Base-by-base conservation (phyloP, 345 rosid species). In the Eutrema japonicum region DNA sequence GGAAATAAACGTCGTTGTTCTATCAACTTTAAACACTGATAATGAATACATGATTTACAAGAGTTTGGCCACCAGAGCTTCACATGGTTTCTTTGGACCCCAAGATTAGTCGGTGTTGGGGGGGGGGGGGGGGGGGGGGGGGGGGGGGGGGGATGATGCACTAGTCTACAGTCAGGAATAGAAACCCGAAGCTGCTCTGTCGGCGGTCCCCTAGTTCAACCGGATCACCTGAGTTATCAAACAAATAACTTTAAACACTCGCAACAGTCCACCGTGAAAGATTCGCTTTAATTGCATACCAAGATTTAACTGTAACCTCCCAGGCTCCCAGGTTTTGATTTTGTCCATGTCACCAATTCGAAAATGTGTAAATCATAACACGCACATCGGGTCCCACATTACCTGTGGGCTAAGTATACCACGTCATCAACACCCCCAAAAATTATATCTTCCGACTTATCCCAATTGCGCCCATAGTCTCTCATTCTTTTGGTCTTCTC, bases 301-400 rank as follows among this genome's bases (percentile, higher is more conserved):
- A 30, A 9, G 5, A 35, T 66, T 65, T 40, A 66, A 14, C 29
- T 8, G 22, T 3, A 29, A 38, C n/a, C 27, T 16, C 29, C 16
- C 55, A 18, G 36, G 32, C 64, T 70, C 56, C 41, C 41, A 64
- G 85, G 80, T 79, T 83, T 83, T 82, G 85, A 85, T 78, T 59
- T 83, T 83, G 77, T 78, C 83, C 82, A 80, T 53, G 66, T 81
- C 82, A 79, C 36, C 22, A 55, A 14, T 7, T 9, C 51, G 37
- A 33, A 58, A 8, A 77, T 4, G 76, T 6, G 4, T 7, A 49
- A 43, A 26, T 18, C 1, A 48, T 75, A 76, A 41, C 48, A 60
- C 36, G 32, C 7, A 14, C 8, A n/a, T 53, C 32, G 55, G 71
- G 68, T 43, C 64, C 66, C 52, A 43, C 5, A n/a, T 13, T 13